Evolutionary conservation across 768 basidiomycete species (phyloP).

Genomic region (Lanmaoa rubissima): DNA sequence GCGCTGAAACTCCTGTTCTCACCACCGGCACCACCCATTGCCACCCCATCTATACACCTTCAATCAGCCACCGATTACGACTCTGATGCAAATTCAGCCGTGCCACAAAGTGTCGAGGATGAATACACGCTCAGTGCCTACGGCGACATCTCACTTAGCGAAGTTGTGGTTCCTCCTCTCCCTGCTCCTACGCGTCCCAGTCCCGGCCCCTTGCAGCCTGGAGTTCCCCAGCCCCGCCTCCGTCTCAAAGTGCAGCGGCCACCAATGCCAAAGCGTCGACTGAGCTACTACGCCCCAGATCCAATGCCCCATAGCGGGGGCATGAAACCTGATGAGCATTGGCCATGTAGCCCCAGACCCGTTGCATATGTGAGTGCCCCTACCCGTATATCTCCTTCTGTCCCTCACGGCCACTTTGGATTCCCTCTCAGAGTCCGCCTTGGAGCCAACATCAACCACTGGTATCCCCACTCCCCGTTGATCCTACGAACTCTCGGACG

Average conservation of each 20-base stretch:
- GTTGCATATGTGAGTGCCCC: constrained; percentile 12
- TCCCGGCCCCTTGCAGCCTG: not conserved
- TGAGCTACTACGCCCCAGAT: constrained; percentile 10
- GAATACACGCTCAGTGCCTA: constrained; percentile 42
- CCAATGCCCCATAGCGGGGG: not conserved
- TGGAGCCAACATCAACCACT: constrained; percentile 19
- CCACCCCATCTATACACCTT: not conserved
- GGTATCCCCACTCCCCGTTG: constrained; percentile 1
- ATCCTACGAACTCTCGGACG: not conserved
- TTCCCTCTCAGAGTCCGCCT: not conserved
- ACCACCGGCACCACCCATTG: not conserved
- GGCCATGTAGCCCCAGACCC: constrained; percentile 18
- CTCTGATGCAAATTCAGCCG: not conserved
- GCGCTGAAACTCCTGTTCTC: not conserved
- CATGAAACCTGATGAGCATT: not conserved
- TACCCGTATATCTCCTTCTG: not conserved
- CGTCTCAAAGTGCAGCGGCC: constrained; percentile 28
- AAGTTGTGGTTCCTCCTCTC: constrained; percentile 35
- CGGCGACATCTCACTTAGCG: constrained; percentile 45
- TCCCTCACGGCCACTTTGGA: not conserved
- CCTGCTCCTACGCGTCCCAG: not conserved
- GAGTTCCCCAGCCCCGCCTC: constrained; percentile 16
- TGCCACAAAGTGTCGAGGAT: constrained; percentile 24
- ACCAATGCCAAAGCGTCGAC: constrained; percentile 27
- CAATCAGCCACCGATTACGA: not conserved